Conservation (phyloP, 75 land plant species). For the Chamaecyparis obtusa region DNA sequence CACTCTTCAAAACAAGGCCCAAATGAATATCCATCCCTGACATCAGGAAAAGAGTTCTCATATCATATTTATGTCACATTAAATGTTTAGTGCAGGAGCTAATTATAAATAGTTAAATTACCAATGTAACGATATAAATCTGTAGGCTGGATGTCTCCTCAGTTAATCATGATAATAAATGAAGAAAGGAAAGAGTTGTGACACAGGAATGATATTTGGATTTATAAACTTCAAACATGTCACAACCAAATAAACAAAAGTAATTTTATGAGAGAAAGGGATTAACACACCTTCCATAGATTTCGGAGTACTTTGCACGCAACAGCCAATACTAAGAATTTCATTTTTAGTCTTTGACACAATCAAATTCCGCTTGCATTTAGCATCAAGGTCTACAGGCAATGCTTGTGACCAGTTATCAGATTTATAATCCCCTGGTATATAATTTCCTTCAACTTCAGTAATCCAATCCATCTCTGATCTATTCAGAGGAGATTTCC, state of each 20-base stretch:
- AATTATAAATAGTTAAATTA: not conserved
- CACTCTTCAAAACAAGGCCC: slow-evolving; percentile 35
- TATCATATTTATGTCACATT: not conserved
- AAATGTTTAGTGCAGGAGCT: not conserved
- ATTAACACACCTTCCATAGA: slow-evolving; percentile 26
- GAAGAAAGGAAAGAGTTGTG: not conserved
- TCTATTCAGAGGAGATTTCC: not conserved
- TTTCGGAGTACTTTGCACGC: slow-evolving; percentile 30
- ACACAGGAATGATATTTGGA: not conserved
- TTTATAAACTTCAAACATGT: not conserved
- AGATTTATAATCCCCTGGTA: not conserved
- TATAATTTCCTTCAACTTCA: slow-evolving; percentile 47
- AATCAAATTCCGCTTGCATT: slow-evolving; percentile 12
- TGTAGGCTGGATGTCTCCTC: not conserved
- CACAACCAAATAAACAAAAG: not conserved
- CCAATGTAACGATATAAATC: not conserved
- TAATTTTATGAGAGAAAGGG: not conserved
- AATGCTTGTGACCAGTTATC: not conserved
- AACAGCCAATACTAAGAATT: slow-evolving; percentile 47
- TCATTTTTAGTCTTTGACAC: slow-evolving; percentile 27
- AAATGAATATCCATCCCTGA: slow-evolving; percentile 54
- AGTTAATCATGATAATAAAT: not conserved
- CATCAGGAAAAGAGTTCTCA: slow-evolving; percentile 4
- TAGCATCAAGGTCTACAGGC: not conserved
- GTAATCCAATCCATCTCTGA: slow-evolving; percentile 6